phyloP scores from a whole-genome alignment of 1,139 yeast species.

The Blastobotrys aristatus region DNA sequence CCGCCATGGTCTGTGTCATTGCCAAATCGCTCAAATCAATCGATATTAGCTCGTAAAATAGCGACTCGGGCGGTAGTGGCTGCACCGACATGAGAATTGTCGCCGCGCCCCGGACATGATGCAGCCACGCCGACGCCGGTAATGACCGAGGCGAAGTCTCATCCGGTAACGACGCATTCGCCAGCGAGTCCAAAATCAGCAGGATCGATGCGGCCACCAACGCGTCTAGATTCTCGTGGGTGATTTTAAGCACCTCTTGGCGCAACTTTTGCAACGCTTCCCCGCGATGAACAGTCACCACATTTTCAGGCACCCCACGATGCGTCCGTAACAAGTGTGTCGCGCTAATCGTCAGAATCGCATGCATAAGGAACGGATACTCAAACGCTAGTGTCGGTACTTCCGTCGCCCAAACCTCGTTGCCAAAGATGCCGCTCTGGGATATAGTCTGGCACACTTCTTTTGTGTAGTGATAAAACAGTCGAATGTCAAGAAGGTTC shows the following conservation, averaged over 20 bases:
- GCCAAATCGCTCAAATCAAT: slow-evolving; percentile 73
- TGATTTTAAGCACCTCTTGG: slow-evolving; percentile 80
- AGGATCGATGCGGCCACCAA: slow-evolving; percentile 87
- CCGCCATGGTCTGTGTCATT: slow-evolving; percentile 39
- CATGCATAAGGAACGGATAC: slow-evolving; percentile 88
- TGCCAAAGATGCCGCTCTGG: slow-evolving; percentile 84
- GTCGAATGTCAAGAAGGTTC: slow-evolving; percentile 69
- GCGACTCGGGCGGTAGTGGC: slow-evolving; percentile 72
- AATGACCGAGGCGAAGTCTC: slow-evolving; percentile 41
- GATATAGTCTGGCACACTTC: slow-evolving; percentile 83
- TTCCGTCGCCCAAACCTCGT: slow-evolving; percentile 80
- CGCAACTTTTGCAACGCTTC: slow-evolving; percentile 76
- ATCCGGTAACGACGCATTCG: slow-evolving; percentile 77
- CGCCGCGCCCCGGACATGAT: slow-evolving; percentile 95
- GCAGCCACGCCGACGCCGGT: slow-evolving; percentile 95
- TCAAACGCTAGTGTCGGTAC: slow-evolving; percentile 85
- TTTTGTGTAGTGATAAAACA: slow-evolving; percentile 84
- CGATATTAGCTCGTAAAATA: slow-evolving; percentile 35
- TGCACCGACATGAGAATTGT: slow-evolving; percentile 91
- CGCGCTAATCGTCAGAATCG: slow-evolving; percentile 83
- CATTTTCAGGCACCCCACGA: slow-evolving; percentile 60
- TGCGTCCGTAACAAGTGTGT: slow-evolving; percentile 71
- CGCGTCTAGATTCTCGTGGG: slow-evolving; percentile 84
- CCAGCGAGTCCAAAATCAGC: slow-evolving; percentile 85
- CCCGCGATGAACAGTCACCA: slow-evolving; percentile 81